Conservation (phyloP, 2,329 filamentous ascomycete genomes). For the Graphilbum fragrans region DNA sequence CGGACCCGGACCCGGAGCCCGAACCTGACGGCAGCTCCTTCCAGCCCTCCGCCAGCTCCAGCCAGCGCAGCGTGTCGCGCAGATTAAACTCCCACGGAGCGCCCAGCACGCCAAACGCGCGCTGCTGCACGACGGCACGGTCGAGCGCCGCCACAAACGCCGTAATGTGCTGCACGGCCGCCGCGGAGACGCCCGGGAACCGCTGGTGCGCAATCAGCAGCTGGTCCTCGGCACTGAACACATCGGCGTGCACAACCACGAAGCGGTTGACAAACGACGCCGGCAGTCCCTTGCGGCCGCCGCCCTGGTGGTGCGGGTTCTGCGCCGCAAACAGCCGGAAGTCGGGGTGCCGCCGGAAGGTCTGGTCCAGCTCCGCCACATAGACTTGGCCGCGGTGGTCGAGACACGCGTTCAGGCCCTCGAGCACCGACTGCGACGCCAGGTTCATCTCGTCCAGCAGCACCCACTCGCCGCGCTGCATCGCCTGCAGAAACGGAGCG, state of each 20-base stretch:
- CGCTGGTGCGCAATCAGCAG: slow-evolving; percentile 68
- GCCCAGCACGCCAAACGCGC: slow-evolving; percentile 47
- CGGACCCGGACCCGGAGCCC: no score
- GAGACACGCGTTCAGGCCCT: slow-evolving; percentile 90
- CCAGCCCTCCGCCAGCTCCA: slow-evolving; percentile 52
- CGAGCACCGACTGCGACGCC: slow-evolving; percentile 89
- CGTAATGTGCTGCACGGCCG: slow-evolving; percentile 57
- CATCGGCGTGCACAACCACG: slow-evolving; percentile 92
- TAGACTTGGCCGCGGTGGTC: slow-evolving; percentile 96
- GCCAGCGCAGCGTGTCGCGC: slow-evolving; percentile 80
- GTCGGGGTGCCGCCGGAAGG: slow-evolving; percentile 76
- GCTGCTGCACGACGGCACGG: slow-evolving; percentile 49
- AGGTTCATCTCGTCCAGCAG: slow-evolving; percentile 97
- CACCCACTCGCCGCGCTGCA: slow-evolving; percentile 96
- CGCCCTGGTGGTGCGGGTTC: slow-evolving; percentile 94
- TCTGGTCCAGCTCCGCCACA: slow-evolving; percentile 87
- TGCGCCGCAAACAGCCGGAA: slow-evolving; percentile 96
- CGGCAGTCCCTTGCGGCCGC: slow-evolving; percentile 86
- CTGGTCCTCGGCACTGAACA: slow-evolving; percentile 72
- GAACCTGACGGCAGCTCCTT: no score
- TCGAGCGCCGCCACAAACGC: slow-evolving; percentile 74
- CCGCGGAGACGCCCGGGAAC: slow-evolving; percentile 50
- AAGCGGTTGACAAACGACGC: slow-evolving; percentile 97
- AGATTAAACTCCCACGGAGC: slow-evolving; percentile 96
- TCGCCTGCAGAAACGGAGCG: slow-evolving; percentile 86